These are phyloP conservation scores for Cucumis sativus DNA, from an alignment of 306 rosid genomes.

Conservation along the genomic window Cucumber_9930_V3 NC_026657.2:39105001-39105500, in stretches of 20 bases:
- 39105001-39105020: conserved; percentile 36
- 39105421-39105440: background rate
- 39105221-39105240: conserved; percentile 7
- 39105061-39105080: conserved; percentile 27
- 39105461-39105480: background rate
- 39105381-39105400: background rate
- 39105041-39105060: conserved; percentile 1
- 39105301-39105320: background rate
- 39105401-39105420: background rate
- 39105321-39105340: background rate
- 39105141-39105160: conserved; percentile 30
- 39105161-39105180: conserved; percentile 17
- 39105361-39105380: background rate
- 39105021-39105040: conserved; percentile 33
- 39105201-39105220: conserved; percentile 29
- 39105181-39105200: conserved; percentile 22
- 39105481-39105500: background rate
- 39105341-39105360: background rate
- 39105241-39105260: background rate
- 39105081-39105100: conserved; percentile 47
- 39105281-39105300: too few relatives aligned
- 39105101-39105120: conserved; percentile 30
- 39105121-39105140: conserved; percentile 33
- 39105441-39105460: background rate
- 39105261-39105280: too few relatives aligned